Percentiles rank a stretch among this genome's conserved stretches.
These are phyloP conservation scores for Incumbomyces delicatus DNA, from an alignment of 2,329 filamentous ascomycete species.

Conservation along the genomic window DNA sequence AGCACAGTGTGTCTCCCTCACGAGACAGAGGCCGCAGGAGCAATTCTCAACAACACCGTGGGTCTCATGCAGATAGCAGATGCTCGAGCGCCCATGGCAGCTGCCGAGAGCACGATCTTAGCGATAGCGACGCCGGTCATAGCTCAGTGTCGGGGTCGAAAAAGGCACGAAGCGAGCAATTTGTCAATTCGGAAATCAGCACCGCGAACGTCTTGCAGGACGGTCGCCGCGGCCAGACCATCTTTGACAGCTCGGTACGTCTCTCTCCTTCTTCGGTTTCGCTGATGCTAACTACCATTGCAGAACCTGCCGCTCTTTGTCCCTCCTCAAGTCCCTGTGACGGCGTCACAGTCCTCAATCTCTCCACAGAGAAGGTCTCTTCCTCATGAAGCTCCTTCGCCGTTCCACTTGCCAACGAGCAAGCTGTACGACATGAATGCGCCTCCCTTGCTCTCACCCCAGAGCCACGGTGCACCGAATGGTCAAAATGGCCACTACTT, in stretches of 20 bases:
- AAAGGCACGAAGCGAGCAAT: slow-evolving; percentile 68
- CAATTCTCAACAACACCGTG: slow-evolving; percentile 63
- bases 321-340: slow-evolving; percentile 83
- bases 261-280: slow-evolving; percentile 4
- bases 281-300: slow-evolving; percentile 19
- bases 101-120: slow-evolving; percentile 69
- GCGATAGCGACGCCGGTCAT: slow-evolving; percentile 74
- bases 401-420: slow-evolving; percentile 65
- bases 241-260: slow-evolving; percentile 94
- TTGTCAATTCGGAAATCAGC: slow-evolving; percentile 93
- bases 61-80: slow-evolving; percentile 56
- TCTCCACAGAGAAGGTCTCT: slow-evolving; percentile 79
- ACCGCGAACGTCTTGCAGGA: slow-evolving; percentile 97
- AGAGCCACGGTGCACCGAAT: slow-evolving; percentile 53
- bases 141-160: slow-evolving; percentile 62
- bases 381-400: slow-evolving; percentile 60
- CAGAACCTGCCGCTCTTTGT: slow-evolving; percentile 94
- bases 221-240: slow-evolving; percentile 85
- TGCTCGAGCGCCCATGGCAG: slow-evolving; percentile 50
- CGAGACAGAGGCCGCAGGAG: slow-evolving; percentile 63
- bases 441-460: slow-evolving; percentile 74
- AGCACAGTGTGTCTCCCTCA: slow-evolving; percentile 69
- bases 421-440: slow-evolving; percentile 55
- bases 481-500: slow-evolving; percentile 15
- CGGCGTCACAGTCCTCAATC: slow-evolving; percentile 93